A percentile compares a stretch with the other conserved stretches of the same genome.
Evolutionary conservation across 768 basidiomycete genomes (phyloP).

Genomic region (Rhizopogon vinicolor): DNA sequence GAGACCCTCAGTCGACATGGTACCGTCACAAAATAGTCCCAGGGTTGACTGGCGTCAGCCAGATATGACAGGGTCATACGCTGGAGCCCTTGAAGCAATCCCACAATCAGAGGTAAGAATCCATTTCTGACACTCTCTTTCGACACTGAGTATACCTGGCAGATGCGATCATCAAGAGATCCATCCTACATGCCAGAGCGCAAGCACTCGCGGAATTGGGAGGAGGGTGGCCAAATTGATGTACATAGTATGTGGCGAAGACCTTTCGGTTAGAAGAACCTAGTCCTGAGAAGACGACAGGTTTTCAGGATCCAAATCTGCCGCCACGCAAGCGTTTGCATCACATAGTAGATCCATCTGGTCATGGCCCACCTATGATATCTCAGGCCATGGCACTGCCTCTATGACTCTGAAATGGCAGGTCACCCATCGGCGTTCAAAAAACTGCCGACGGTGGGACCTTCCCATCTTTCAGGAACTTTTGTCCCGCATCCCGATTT

Average conservation of each 20-base stretch:
- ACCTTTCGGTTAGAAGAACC: slow-evolving; percentile 7
- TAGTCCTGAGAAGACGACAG: slow-evolving; percentile 12
- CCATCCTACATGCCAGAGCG: slow-evolving; percentile 35
- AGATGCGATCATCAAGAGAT: slow-evolving; percentile 35
- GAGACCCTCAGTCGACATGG: slow-evolving; percentile 26
- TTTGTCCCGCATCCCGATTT: not conserved
- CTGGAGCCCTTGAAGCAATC: slow-evolving; percentile 23
- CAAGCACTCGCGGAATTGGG: slow-evolving; percentile 65
- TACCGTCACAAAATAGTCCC: slow-evolving; percentile 28
- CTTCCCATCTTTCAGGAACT: slow-evolving; percentile 7
- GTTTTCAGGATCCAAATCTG: slow-evolving; percentile 44
- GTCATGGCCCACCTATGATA: slow-evolving; percentile 46
- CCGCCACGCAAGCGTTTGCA: slow-evolving; percentile 60
- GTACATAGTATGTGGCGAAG: slow-evolving; percentile 19
- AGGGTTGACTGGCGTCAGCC: slow-evolving; percentile 30
- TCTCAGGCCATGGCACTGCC: slow-evolving; percentile 52
- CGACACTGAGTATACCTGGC: slow-evolving; percentile 26
- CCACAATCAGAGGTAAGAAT: slow-evolving; percentile 30
- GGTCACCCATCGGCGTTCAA: slow-evolving; percentile 18
- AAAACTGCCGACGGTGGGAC: slow-evolving; percentile 9
- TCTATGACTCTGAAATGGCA: slow-evolving; percentile 33
- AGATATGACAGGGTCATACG: slow-evolving; percentile 26
- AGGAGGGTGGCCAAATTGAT: slow-evolving; percentile 38
- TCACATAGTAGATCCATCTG: slow-evolving; percentile 58
- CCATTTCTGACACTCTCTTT: slow-evolving; percentile 6